Evolutionary conservation across 2,329 filamentous ascomycete genomes (phyloP), one percentile per base, ranked within the genome.

Genomic region (Aureobasidium sp.): DNA sequence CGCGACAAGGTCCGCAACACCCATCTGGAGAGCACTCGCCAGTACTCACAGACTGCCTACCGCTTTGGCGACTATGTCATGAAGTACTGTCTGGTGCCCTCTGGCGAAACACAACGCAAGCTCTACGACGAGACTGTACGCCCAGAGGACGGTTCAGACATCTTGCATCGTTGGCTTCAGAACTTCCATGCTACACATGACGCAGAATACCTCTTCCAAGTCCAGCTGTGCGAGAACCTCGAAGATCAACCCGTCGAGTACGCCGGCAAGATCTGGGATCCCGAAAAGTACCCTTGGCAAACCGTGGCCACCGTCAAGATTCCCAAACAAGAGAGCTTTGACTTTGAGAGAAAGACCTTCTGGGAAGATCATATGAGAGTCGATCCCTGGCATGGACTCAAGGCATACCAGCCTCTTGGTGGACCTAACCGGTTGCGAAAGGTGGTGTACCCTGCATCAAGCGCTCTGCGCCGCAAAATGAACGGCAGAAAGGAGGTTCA

Each of bases 21-120:
- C 1, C 74, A 76, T 62, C 67, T 79, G 3, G 72, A 75, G 57
- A 70, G 71, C 25, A 73, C 70, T 15, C 61, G 69, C 31, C 70
- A 77, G 62, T 80, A 81, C 69, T 78, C 76, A 0, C 78, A 81
- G 67, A 76, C 73, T 15, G 76, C 79, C 0, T 80, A 79, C 66
- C 76, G 77, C 25, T 81, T 77, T 64, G 78, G 78, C 22, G 72
- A 77, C 56, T 79, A 79, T 62, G 73, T 81, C 2, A 73, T 74
- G 56, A 82, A 81, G 64, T 80, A 79, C 64, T 74, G 73, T 58
- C 72, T 81, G 31, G 73, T 79, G 6, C 79, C 78, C 0, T 74
- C 70, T 15, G 69, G 70, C 2, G 70, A 75, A 5, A 76, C 71
- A 1, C 76, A 80, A 66, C 72, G 71, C 52, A 75, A 75, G 56